These are phyloP conservation scores for Saitozyma podzolica DNA, from an alignment of 768 basidiomycete genomes.

Conservation along the genomic window DNA sequence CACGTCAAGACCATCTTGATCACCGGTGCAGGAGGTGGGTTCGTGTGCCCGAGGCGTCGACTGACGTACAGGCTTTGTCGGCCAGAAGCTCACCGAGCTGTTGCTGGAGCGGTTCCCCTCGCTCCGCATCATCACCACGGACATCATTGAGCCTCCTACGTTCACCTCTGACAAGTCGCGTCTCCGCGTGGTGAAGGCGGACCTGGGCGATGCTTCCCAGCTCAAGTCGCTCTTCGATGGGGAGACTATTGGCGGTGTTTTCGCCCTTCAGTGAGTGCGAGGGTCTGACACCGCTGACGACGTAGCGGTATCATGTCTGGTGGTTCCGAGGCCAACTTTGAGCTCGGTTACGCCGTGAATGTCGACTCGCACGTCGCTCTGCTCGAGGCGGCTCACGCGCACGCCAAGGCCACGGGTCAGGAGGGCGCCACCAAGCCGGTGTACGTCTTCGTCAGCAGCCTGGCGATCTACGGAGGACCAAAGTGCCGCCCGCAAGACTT, in stretches of 20 bases:
- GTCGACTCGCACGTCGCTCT: slow-evolving; percentile 50
- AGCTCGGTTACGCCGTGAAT: slow-evolving; percentile 56
- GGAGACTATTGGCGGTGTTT: slow-evolving; percentile 37
- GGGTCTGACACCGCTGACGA: slow-evolving; percentile 4
- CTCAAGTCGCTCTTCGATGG: slow-evolving; percentile 34
- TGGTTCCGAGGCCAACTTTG: slow-evolving; percentile 64
- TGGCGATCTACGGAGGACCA: slow-evolving; percentile 51
- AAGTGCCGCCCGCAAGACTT: slow-evolving; percentile 42
- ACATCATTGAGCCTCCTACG: slow-evolving; percentile 45
- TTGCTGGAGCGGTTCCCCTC: slow-evolving; percentile 40
- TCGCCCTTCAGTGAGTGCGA: slow-evolving; percentile 35
- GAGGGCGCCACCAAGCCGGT: slow-evolving; percentile 33
- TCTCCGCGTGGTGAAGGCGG: slow-evolving; percentile 36
- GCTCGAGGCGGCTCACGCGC: slow-evolving; percentile 35
- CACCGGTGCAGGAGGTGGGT: slow-evolving; percentile 51
- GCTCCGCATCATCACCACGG: slow-evolving; percentile 48
- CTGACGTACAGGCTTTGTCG: slow-evolving; percentile 43
- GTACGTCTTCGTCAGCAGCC: slow-evolving; percentile 48
- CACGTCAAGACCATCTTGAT: slow-evolving; percentile 51
- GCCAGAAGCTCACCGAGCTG: slow-evolving; percentile 46
- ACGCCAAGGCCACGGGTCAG: slow-evolving; percentile 26
- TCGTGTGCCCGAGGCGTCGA: not conserved
- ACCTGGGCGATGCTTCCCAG: slow-evolving; percentile 26
- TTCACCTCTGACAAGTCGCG: slow-evolving; percentile 20
- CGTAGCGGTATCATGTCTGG: slow-evolving; percentile 64